phyloP scores from a whole-genome alignment of 805 yeast genomes.

The Candida xiaguanensis region DNA sequence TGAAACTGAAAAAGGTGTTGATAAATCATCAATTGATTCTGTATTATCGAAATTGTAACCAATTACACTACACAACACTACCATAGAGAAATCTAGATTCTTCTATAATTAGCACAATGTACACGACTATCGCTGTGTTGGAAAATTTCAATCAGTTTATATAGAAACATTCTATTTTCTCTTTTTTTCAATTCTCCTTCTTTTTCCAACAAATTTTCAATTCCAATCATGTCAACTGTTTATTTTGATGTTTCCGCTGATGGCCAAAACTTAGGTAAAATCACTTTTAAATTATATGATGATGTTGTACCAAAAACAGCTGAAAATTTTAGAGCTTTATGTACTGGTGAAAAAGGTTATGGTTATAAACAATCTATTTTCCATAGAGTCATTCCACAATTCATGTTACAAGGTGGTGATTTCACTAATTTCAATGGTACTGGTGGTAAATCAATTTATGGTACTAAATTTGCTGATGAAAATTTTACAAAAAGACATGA shows the following conservation, averaged over 20 bases:
- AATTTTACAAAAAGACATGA: constrained; percentile 72
- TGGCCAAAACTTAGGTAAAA: constrained; percentile 73
- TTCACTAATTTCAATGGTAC: constrained; percentile 71
- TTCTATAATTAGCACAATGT: neutral
- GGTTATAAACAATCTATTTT: constrained; percentile 83
- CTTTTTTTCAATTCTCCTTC: constrained; percentile 2
- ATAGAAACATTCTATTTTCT: neutral
- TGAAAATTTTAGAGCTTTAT: constrained; percentile 76
- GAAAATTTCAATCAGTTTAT: constrained; percentile 1
- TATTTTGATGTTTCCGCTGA: constrained; percentile 80
- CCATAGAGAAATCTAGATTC: too few species aligned
- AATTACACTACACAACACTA: too few species aligned
- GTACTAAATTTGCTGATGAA: constrained; percentile 61
- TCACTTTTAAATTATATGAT: constrained; percentile 66
- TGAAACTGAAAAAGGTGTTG: constrained; percentile 31
- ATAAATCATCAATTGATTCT: constrained; percentile 35
- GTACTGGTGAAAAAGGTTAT: constrained; percentile 92
- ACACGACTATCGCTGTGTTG: neutral
- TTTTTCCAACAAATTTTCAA: neutral
- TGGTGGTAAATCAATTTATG: constrained; percentile 89
- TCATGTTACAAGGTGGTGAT: constrained; percentile 86
- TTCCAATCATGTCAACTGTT: constrained; percentile 55
- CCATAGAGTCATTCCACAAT: constrained; percentile 96
- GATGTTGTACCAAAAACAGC: constrained; percentile 70
- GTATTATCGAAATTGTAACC: constrained; percentile 29